phyloP scores from a whole-genome alignment of 1,284 basidiomycete species.

The Irpex sp. region DNA sequence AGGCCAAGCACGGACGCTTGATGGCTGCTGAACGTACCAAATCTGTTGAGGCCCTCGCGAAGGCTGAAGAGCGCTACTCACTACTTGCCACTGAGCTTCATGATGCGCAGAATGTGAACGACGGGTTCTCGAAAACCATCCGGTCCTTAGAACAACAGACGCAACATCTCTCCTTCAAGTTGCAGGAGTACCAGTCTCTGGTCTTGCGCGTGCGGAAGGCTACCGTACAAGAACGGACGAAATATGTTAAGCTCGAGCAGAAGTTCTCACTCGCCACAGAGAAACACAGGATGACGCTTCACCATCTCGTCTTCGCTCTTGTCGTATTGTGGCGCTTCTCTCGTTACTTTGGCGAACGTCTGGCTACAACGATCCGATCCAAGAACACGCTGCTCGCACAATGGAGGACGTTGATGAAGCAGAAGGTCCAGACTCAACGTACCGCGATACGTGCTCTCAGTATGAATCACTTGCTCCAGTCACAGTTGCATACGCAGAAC shows the following conservation, averaged over 20 bases:
- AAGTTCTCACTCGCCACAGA: neutral
- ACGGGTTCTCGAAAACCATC: neutral
- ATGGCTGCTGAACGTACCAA: neutral
- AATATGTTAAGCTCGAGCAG: neutral
- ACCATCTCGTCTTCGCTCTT: slow-evolving; percentile 2
- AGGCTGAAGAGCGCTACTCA: neutral
- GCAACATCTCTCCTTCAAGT: neutral
- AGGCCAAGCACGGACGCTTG: neutral
- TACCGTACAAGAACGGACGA: neutral
- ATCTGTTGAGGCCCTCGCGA: neutral
- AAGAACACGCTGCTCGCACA: slow-evolving; percentile 3
- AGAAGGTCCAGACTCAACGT: slow-evolving; percentile 7
- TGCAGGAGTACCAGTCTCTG: neutral
- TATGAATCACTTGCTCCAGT: slow-evolving; percentile 2
- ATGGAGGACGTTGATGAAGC: slow-evolving; percentile 1
- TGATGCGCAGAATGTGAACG: neutral
- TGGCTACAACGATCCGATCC: neutral
- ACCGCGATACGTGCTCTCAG: neutral
- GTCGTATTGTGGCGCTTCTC: slow-evolving; percentile 8
- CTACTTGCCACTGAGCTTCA: neutral
- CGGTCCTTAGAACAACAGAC: neutral
- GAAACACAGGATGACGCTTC: slow-evolving; percentile 1
- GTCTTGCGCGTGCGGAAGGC: neutral
- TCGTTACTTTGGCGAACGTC: slow-evolving; percentile 4
- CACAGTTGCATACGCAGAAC: neutral